Evolutionary conservation across 345 rosid species (phyloP), one percentile per base, ranked within the genome.

Genomic region (Syzygium aqueum): DNA sequence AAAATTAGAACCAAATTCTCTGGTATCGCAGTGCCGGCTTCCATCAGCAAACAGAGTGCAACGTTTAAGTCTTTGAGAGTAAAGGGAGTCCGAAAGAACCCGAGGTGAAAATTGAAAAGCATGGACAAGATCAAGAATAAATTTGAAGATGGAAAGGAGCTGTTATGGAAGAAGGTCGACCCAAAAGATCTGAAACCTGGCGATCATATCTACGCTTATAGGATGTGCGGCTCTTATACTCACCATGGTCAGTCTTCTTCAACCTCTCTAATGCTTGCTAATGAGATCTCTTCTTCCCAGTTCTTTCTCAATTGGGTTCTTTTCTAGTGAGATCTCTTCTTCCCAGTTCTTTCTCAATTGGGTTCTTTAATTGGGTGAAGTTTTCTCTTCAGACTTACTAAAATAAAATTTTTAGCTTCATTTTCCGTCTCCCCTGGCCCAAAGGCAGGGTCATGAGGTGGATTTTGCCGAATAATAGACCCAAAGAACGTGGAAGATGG

Each of bases 121-220:
- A 22, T 22, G 85, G 21, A 57, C 85, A 53, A 53, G 63, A 84
- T 88, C 10, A 63, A 86, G 85, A 33, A 57, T 51, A 85, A 77
- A 59, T 85, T 89, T 25, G 89, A 86, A 23, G 92, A 59, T 56
- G n/a, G 85, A 63, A 87, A 84, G 84, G n/a, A 25, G 50, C 65
- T 84, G 63, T 3, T 84, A 13, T 21, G 85, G 61, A 84, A 53
- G 63, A 28, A 84, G 85, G 43, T 53, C n/a, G 65, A 84, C 28
- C 85, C 85, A 21, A 8, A 84, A 40, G 63, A 84, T 84, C 50
- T 84, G 85, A 33, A 84, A 53, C 28, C 28, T 28, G 85, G 85
- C 19, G 85, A 84, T 12, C 85, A 84, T 63, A 53, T 84, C 46
- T 53, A 84, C 28, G 23, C 49, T 33, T 57, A 84, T 21, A 53